Percentiles rank a stretch among this genome's conserved stretches.
Evolutionary conservation across 2,329 filamentous ascomycete species (phyloP).

Genomic region (Dendryphion nanum): DNA sequence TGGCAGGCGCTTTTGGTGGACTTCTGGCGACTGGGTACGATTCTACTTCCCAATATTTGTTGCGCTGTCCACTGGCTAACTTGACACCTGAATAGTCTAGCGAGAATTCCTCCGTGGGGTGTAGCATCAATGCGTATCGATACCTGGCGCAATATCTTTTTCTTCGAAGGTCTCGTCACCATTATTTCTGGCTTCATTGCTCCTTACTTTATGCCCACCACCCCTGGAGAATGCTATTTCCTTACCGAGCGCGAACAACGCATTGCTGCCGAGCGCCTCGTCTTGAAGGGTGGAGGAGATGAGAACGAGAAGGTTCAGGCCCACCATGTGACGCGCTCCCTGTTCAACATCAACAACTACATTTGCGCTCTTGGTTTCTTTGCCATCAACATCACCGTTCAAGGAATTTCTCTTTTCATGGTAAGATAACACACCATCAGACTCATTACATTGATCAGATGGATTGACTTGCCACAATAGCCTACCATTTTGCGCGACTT

Average conservation of each 20-base stretch:
- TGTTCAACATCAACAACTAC: slow-evolving; percentile 59
- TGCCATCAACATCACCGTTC: slow-evolving; percentile 60
- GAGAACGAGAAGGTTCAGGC: slow-evolving; percentile 49
- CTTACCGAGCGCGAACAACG: slow-evolving; percentile 53
- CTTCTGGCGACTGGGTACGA: slow-evolving; percentile 54
- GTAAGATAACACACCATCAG: slow-evolving; percentile 15
- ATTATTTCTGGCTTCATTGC: slow-evolving; percentile 48
- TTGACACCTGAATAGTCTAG: slow-evolving; percentile 18
- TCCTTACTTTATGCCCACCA: slow-evolving; percentile 54
- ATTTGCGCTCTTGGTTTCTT: slow-evolving; percentile 60
- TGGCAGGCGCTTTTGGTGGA: slow-evolving; percentile 59
- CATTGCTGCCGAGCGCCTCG: slow-evolving; percentile 55
- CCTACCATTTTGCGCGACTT: slow-evolving; percentile 39
- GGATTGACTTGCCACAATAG: slow-evolving; percentile 16
- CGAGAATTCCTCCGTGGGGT: slow-evolving; percentile 54
- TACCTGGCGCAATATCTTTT: slow-evolving; percentile 55
- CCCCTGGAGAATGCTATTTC: slow-evolving; percentile 50
- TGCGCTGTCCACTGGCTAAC: background rate
- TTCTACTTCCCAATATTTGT: slow-evolving; percentile 6
- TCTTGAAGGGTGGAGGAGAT: slow-evolving; percentile 48
- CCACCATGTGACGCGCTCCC: slow-evolving; percentile 51
- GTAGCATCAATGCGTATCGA: slow-evolving; percentile 43
- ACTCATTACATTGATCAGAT: background rate
- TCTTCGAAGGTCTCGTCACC: slow-evolving; percentile 61
- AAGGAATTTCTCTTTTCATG: slow-evolving; percentile 44